phyloP scores from a whole-genome alignment of 495 filamentous ascomycete genomes.

The Collariella sp. region DNA sequence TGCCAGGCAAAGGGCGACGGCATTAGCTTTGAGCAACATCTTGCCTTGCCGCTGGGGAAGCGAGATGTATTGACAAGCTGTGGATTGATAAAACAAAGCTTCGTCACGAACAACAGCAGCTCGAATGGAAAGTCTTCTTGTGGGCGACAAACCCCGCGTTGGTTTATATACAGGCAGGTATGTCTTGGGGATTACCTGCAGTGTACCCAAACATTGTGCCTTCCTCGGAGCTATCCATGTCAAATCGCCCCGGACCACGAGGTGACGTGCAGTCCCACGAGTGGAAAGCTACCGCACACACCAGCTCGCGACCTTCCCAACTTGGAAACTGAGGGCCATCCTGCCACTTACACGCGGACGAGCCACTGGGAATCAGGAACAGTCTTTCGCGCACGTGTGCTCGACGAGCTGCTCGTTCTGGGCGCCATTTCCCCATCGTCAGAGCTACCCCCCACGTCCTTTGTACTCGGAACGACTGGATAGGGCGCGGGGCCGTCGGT shows the following conservation, averaged over 20 bases:
- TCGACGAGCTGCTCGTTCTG: neutral
- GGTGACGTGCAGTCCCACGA: neutral
- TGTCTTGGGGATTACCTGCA: neutral
- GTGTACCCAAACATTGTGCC: conserved; percentile 3
- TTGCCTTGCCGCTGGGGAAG: neutral
- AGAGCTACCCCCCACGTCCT: neutral
- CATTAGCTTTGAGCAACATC: conserved; percentile 27
- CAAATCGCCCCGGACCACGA: neutral
- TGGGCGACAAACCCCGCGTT: conserved; percentile 1
- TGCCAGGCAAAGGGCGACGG: conserved; percentile 24
- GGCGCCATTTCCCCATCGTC: neutral
- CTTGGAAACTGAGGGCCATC: neutral
- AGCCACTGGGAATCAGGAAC: conserved; percentile 1
- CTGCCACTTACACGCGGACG: conserved; percentile 1
- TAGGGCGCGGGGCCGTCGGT: neutral
- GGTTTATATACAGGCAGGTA: conserved; percentile 2
- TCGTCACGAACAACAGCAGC: neutral
- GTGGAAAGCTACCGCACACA: neutral
- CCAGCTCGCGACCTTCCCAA: neutral
- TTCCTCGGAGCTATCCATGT: neutral
- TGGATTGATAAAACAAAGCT: neutral
- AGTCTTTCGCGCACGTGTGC: neutral
- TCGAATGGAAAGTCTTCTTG: neutral
- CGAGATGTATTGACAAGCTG: neutral
- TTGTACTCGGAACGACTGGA: neutral